Evolutionary conservation across 495 filamentous ascomycete genomes (phyloP), one percentile per base, ranked within the genome.

Genomic region (Lentithecium fluviatile): DNA sequence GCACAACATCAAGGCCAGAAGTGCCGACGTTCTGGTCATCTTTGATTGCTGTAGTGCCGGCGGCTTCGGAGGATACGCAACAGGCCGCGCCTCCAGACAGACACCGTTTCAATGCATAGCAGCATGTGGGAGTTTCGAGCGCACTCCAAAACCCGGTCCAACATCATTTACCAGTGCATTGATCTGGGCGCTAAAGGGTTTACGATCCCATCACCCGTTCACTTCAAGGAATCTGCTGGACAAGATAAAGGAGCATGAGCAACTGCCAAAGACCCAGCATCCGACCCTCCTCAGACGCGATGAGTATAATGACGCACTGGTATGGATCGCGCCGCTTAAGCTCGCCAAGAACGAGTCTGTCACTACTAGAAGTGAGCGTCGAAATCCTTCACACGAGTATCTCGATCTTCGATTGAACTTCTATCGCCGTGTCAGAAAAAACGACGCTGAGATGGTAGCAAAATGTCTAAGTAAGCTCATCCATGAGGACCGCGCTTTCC

Each of bases 31-130:
- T 15, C 48, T 69, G n/a, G 51, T 59, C 49, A 69, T 69, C 20
- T 59, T 69, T n/a, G 67, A 69, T 36, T 66, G 63, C 37, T 69
- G 62, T 43, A 50, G 54, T 19, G 67, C 67, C n/a, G 56, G 67
- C n/a, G 48, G 56, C 38, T 52, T 60, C 38, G 25, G 64, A 11
- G 56, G 55, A 8, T 15, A 45, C 10, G 42, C 51, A 24, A 38
- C 26, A 5, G n/a, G n/a, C n/a, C 53, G 52, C 7, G 17, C 32
- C 19, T 17, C 26, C 24, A 40, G 19, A 3, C 52, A 20, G 36
- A 50, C 19, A n/a, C n/a, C n/a, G n/a, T 57, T 57, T 34, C 52
- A 63, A 45, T 57, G 24, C 24, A 46, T 63, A 7, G 54, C 51
- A 12, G 60, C 60, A 6, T 57, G 60, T 40, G 46, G 52, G 24